Conservation (phyloP, 345 rosid genomes). For the Lepidium aucheri region DNA sequence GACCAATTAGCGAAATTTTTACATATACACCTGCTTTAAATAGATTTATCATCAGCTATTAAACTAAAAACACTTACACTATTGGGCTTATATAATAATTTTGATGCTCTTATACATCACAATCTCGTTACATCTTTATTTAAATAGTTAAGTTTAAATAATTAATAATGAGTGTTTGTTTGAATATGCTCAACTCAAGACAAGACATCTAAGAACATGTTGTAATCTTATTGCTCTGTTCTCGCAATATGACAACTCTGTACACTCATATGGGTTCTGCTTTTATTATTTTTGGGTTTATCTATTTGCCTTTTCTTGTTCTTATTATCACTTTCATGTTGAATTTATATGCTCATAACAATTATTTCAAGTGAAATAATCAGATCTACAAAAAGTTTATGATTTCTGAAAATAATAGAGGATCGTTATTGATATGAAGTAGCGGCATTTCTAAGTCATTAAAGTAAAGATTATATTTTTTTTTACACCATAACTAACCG, state of each 20-base stretch:
- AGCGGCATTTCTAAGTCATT: no score
- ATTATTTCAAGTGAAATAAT: background rate
- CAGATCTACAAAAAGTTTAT: background rate
- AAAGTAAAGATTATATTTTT: no score
- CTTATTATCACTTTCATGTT: background rate
- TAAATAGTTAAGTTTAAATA: background rate
- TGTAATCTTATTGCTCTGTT: slow-evolving; percentile 9
- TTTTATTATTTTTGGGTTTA: slow-evolving; percentile 14
- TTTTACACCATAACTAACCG: no score
- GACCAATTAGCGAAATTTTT: no score
- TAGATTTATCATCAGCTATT: no score
- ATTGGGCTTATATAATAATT: background rate
- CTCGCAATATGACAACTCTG: slow-evolving; percentile 26
- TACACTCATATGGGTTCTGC: slow-evolving; percentile 31
- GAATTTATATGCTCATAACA: background rate
- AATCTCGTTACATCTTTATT: background rate
- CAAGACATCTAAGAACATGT: slow-evolving; percentile 24
- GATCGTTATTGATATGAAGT: background rate
- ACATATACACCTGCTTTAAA: no score
- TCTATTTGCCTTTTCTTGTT: slow-evolving; percentile 1
- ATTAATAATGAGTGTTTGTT: background rate
- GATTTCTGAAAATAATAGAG: background rate
- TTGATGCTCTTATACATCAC: slow-evolving; percentile 9
- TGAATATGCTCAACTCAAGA: slow-evolving; percentile 10
- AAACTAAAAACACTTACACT: no score